phyloP scores from a whole-genome alignment of 768 basidiomycete genomes.

The Tylopilus sp. region DNA sequence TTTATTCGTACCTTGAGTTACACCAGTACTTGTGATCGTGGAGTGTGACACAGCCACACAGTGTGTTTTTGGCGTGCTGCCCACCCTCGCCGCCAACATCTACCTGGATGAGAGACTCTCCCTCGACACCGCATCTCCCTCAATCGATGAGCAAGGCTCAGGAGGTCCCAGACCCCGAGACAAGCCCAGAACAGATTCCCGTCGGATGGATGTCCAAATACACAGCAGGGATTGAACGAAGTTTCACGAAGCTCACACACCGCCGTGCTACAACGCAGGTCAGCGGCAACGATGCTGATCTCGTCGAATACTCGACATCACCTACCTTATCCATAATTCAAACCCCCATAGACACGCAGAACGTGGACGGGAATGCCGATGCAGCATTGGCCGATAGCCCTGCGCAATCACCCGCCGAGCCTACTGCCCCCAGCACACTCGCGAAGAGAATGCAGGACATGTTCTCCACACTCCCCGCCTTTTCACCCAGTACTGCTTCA shows the following conservation, averaged over 20 bases:
- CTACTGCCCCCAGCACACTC: constrained; percentile 33
- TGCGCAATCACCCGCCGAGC: constrained; percentile 31
- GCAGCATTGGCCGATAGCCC: constrained; percentile 6
- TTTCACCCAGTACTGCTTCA: constrained; percentile 17
- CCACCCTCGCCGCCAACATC: not conserved
- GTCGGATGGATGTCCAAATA: constrained; percentile 14
- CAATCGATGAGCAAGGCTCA: constrained; percentile 20
- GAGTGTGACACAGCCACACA: constrained; percentile 14
- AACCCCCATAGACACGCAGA: constrained; percentile 7
- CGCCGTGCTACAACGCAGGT: constrained; percentile 6
- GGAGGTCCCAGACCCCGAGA: constrained; percentile 5
- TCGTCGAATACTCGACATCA: constrained; percentile 1
- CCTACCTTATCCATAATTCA: constrained; percentile 1
- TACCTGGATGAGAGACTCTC: constrained; percentile 5
- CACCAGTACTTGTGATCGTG: not conserved
- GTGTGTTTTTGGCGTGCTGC: not conserved
- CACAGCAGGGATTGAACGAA: constrained; percentile 13
- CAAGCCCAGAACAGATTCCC: constrained; percentile 8
- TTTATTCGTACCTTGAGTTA: not conserved
- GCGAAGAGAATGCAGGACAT: constrained; percentile 51
- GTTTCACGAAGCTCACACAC: constrained; percentile 17
- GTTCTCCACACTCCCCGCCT: constrained; percentile 42
- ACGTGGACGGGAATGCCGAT: constrained; percentile 2
- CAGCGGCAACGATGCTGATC: constrained; percentile 5
- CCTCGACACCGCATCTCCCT: constrained; percentile 11